Base-by-base conservation (phyloP, 257 asterid species). In the Rauvolfia tetraphylla region DNA sequence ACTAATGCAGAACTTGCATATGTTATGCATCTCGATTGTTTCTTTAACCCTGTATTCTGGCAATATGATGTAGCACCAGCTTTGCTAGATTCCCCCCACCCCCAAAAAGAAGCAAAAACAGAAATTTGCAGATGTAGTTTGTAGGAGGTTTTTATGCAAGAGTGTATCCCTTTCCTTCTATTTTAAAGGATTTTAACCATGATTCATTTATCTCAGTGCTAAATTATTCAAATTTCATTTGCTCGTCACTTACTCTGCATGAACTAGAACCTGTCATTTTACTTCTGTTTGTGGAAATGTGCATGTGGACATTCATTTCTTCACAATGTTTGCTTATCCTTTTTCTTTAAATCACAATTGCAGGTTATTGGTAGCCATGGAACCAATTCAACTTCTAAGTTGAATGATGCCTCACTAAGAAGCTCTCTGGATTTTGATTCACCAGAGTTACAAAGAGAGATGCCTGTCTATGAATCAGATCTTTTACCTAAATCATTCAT, bases 311-410 rank as follows among this genome's bases (percentile, higher is more conserved):
- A 23, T 23, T 53, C 31, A 36, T 25, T 48, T 17, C 7, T 51
- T 51, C 49, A 20, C 18, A 58, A 20, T 15, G 23, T 72, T 44
- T 23, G 3, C 74, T 38, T 62, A 83, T 74, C 71, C 13, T 62
- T 25, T 36, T 25, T 53, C 36, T 38, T 38, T 33, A 53, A 72
- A 51, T 36, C 36, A 54, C 29, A 72, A 34, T 23, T 81, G 81
- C 72, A 85, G 90, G 83, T 74, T 68, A 63, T 72, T 59, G 87
- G 78, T 72, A 77, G 73, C 74, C 71, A 42, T 31, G 89, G n/a
- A 75, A 75, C 79, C 79, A 84, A 73, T 76, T 82, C 80, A 61
- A 79, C 79, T 79, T 69, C 34, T 67, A 72, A 54, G 72, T 65
- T 39, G 5, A 87, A 80, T 79, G 81, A 81, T 38, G 76, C 75